These are phyloP conservation scores for Apiospora pterosperma DNA, from an alignment of 2,329 filamentous ascomycete species.

Conservation along the genomic window DNA sequence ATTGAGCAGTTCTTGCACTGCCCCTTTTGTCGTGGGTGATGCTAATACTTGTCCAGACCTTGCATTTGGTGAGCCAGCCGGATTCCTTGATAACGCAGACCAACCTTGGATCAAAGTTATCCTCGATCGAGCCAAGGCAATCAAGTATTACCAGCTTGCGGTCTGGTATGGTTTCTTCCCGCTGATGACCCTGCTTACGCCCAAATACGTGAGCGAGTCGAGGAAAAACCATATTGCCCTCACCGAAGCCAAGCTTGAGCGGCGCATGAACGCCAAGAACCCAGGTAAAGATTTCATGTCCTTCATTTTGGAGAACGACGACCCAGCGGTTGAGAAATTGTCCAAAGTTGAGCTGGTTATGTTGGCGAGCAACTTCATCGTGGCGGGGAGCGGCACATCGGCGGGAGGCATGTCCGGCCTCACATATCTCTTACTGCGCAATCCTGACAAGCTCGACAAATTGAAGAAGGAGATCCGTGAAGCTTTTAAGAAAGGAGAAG, in stretches of 20 bases:
- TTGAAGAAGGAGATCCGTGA: slow-evolving; percentile 35
- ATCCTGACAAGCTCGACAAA: slow-evolving; percentile 25
- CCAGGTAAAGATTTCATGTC: neutral
- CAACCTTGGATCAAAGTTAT: neutral
- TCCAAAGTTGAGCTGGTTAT: neutral
- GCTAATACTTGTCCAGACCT: neutral
- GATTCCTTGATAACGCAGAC: neutral
- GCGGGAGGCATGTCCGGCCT: slow-evolving; percentile 38
- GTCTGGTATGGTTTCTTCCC: neutral
- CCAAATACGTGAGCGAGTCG: neutral
- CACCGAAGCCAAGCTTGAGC: neutral
- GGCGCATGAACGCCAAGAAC: neutral
- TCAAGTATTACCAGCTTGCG: neutral
- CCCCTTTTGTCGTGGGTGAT: neutral
- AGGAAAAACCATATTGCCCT: neutral
- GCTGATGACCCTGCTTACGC: neutral
- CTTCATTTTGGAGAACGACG: slow-evolving; percentile 8
- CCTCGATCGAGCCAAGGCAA: neutral
- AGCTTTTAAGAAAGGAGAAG: slow-evolving; percentile 29
- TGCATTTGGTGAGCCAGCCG: neutral
- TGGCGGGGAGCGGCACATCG: slow-evolving; percentile 42
- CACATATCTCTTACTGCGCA: slow-evolving; percentile 35
- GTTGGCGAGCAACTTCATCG: neutral
- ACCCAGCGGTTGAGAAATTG: neutral
- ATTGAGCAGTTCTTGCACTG: neutral